Percentiles rank a stretch among this genome's conserved stretches.
Evolutionary conservation across 768 basidiomycete genomes (phyloP).

Genomic region (Butyriboletus loyo): DNA sequence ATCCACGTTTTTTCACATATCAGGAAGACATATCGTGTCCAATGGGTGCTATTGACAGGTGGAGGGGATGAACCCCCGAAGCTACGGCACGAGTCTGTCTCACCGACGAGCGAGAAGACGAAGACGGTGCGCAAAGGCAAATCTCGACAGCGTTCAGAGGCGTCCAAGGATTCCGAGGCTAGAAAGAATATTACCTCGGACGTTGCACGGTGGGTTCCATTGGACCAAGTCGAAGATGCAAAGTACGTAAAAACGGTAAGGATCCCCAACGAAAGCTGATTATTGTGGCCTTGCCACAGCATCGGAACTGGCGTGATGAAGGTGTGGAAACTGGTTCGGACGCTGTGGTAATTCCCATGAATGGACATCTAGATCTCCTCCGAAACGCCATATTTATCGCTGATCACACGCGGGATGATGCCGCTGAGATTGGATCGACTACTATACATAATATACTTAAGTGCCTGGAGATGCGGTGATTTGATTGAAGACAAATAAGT

Average conservation of each 20-base stretch:
- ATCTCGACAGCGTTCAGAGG: slow-evolving; percentile 8
- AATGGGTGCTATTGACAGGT: slow-evolving; percentile 68
- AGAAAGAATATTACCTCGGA: slow-evolving; percentile 5
- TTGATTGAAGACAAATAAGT: not conserved
- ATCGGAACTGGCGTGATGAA: slow-evolving; percentile 74
- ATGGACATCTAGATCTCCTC: not conserved
- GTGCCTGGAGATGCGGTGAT: not conserved
- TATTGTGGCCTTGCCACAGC: slow-evolving; percentile 34
- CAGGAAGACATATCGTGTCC: slow-evolving; percentile 75
- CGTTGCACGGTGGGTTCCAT: slow-evolving; percentile 47
- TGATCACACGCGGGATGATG: not conserved
- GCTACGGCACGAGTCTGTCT: slow-evolving; percentile 3
- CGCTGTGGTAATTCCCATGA: slow-evolving; percentile 17
- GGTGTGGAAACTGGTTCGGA: slow-evolving; percentile 60
- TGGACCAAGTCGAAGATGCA: slow-evolving; percentile 52
- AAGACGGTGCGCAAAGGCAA: slow-evolving; percentile 9
- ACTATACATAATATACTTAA: not conserved
- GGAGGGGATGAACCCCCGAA: slow-evolving; percentile 46
- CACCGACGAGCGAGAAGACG: slow-evolving; percentile 9
- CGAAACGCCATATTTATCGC: not conserved
- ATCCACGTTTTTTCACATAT: slow-evolving; percentile 89
- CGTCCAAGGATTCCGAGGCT: slow-evolving; percentile 11
- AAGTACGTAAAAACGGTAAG: slow-evolving; percentile 49
- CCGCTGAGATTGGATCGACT: not conserved
- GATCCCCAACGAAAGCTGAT: not conserved